Percentiles rank a stretch among this genome's conserved stretches.
phyloP scores from a whole-genome alignment of 805 yeast genomes.

The Starmera dryadoides region DNA sequence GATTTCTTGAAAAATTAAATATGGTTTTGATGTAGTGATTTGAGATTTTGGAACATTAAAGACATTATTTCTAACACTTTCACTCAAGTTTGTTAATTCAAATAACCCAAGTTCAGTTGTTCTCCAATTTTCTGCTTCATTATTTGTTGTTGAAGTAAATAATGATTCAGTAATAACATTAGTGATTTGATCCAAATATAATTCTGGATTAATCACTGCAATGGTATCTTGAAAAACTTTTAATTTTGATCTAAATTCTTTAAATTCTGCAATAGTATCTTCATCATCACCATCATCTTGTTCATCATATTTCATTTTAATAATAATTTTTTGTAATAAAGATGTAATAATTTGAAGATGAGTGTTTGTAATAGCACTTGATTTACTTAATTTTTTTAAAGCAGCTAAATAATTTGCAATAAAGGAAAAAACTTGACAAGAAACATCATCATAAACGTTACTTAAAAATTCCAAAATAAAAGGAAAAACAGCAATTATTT shows the following conservation, averaged over 20 bases:
- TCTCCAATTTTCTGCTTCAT: slow-evolving; percentile 54
- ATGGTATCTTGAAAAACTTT: slow-evolving; percentile 82
- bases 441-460: slow-evolving; percentile 85
- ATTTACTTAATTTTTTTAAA: slow-evolving; percentile 48
- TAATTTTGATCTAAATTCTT: slow-evolving; percentile 68
- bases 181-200: slow-evolving; percentile 55
- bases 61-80: slow-evolving; percentile 70
- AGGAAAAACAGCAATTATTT: slow-evolving; percentile 64
- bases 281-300: slow-evolving; percentile 67
- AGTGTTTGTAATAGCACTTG: slow-evolving; percentile 27
- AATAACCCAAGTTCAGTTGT: slow-evolving; percentile 79
- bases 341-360: slow-evolving; percentile 51
- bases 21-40: slow-evolving; percentile 60
- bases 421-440: slow-evolving; percentile 76
- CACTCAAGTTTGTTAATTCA: slow-evolving; percentile 74
- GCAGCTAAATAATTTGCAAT: slow-evolving; percentile 66
- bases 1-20: slow-evolving; percentile 52
- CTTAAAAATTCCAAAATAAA: slow-evolving; percentile 60
- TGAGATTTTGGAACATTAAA: slow-evolving; percentile 63
- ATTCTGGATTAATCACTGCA: slow-evolving; percentile 48
- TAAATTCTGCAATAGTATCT: slow-evolving; percentile 70
- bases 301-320: slow-evolving; percentile 77
- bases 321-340: slow-evolving; percentile 59
- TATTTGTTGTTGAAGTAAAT: slow-evolving; percentile 17
- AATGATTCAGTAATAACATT: slow-evolving; percentile 48